phyloP scores from a whole-genome alignment of 1,139 yeast genomes.

The Candida sojae region DNA sequence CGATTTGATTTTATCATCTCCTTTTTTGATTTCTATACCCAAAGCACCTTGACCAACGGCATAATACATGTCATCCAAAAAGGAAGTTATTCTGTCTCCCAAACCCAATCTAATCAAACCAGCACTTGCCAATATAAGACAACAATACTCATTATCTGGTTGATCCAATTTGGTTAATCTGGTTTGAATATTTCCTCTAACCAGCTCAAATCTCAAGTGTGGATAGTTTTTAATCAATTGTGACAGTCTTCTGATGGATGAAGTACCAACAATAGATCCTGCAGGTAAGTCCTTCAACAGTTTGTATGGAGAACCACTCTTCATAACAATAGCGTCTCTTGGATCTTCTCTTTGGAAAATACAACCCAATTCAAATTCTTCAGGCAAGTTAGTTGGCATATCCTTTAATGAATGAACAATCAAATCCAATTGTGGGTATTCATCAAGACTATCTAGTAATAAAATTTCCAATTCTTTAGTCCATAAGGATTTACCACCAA shows the following conservation, averaged over 20 bases:
- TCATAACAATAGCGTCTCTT: constrained; percentile 91
- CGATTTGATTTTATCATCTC: constrained; percentile 58
- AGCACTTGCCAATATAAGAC: constrained; percentile 89
- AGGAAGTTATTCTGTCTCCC: constrained; percentile 68
- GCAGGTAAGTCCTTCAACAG: constrained; percentile 72
- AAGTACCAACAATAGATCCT: constrained; percentile 90
- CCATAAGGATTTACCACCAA: constrained; percentile 97
- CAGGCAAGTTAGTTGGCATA: constrained; percentile 91
- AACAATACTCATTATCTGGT: constrained; percentile 63
- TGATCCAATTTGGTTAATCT: constrained; percentile 78
- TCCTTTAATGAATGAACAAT: constrained; percentile 94
- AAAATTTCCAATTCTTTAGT: constrained; percentile 89
- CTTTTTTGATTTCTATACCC: constrained; percentile 83
- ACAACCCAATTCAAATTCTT: constrained; percentile 87
- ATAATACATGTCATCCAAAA: constrained; percentile 81
- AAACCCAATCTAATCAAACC: constrained; percentile 78
- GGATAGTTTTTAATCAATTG: constrained; percentile 46
- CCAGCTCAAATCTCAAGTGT: constrained; percentile 58
- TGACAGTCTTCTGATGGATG: constrained; percentile 91
- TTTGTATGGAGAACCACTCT: constrained; percentile 60
- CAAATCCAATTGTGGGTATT: constrained; percentile 72
- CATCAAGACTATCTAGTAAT: constrained; percentile 62
- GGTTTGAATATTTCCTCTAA: constrained; percentile 87
- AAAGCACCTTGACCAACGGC: constrained; percentile 99
- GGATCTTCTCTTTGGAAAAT: constrained; percentile 86